A percentile compares a stretch with the other conserved stretches of the same genome.
These are phyloP conservation scores for Wickerhamiella hasegawae DNA, from an alignment of 805 yeast species.

Conservation along the genomic window DNA sequence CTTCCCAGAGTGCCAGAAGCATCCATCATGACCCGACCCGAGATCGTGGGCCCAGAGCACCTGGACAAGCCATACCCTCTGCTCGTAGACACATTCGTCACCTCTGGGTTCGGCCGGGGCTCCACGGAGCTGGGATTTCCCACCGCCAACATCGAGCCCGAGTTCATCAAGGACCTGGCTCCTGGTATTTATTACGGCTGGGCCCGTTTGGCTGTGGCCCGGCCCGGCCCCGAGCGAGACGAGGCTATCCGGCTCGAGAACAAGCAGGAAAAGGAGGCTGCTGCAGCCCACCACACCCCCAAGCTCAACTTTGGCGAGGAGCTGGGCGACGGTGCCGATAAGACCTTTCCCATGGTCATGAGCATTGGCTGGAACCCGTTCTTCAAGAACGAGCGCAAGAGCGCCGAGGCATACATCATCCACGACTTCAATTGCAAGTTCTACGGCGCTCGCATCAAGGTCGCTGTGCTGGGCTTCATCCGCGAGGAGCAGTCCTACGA, in stretches of 20 bases:
- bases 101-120: slow-evolving; percentile 90
- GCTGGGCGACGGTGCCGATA: slow-evolving; percentile 26
- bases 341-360: slow-evolving; percentile 75
- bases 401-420: slow-evolving; percentile 72
- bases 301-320: slow-evolving; percentile 43
- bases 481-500: slow-evolving; percentile 83
- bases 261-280: slow-evolving; percentile 6
- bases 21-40: slow-evolving; percentile 14
- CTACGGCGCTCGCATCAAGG: slow-evolving; percentile 65
- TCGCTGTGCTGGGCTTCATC: slow-evolving; percentile 69
- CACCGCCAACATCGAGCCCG: slow-evolving; percentile 75
- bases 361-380: slow-evolving; percentile 94
- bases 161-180: slow-evolving; percentile 28
- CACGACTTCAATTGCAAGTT: slow-evolving; percentile 53
- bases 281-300: neutral
- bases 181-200: slow-evolving; percentile 91
- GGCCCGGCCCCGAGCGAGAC: slow-evolving; percentile 16
- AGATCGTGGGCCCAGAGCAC: slow-evolving; percentile 19
- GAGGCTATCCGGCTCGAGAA: slow-evolving; percentile 21
- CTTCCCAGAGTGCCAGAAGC: too few relatives aligned
- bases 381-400: slow-evolving; percentile 59
- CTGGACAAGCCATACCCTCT: slow-evolving; percentile 24
- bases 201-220: slow-evolving; percentile 20
- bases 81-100: slow-evolving; percentile 26
- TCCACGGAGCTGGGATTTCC: slow-evolving; percentile 88